A percentile compares a stretch with the other conserved stretches of the same genome.
Conservation (phyloP, 371 early-diverging fungal species). For the Lichtheimia hyalospora region DNA sequence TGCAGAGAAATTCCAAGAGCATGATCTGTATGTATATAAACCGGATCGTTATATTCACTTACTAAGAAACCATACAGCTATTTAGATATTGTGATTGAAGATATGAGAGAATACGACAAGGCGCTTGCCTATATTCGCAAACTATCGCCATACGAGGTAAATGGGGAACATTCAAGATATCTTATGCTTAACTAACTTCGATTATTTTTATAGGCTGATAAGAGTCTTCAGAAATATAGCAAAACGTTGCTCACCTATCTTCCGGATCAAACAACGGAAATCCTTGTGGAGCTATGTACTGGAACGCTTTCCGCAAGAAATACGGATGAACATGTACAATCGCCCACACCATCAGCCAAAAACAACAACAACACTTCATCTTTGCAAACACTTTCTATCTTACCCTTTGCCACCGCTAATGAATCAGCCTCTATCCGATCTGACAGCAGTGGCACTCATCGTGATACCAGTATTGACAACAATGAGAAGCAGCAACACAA, state of each 20-base stretch:
- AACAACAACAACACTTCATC: conserved; percentile 10
- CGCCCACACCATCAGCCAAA: conserved; percentile 32
- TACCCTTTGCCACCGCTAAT: conserved; percentile 35
- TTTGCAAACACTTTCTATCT: conserved; percentile 29
- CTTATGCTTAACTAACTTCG: not conserved
- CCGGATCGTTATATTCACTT: no score
- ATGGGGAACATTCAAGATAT: not conserved
- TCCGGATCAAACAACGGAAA: conserved; percentile 77
- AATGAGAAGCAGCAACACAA: conserved; percentile 13
- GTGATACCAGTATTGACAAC: not conserved
- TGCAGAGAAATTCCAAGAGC: conserved; percentile 78
- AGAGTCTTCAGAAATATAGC: conserved; percentile 76
- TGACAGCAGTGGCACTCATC: conserved; percentile 4
- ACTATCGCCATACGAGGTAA: conserved; percentile 54
- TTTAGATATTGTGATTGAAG: conserved; percentile 79
- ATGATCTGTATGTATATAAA: conserved; percentile 65
- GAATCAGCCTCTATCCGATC: conserved; percentile 16
- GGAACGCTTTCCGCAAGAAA: conserved; percentile 36
- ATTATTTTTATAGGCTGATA: conserved; percentile 41
- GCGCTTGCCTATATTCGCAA: conserved; percentile 72
- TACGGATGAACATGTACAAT: conserved; percentile 7
- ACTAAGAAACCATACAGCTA: conserved; percentile 17
- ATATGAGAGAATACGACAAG: conserved; percentile 73
- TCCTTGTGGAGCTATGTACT: conserved; percentile 76
- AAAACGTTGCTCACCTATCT: conserved; percentile 70